A percentile compares a stretch with the other conserved stretches of the same genome.
Conservation (phyloP, 352 stramenopile species). For the Phytophthora uliginosa region DNA sequence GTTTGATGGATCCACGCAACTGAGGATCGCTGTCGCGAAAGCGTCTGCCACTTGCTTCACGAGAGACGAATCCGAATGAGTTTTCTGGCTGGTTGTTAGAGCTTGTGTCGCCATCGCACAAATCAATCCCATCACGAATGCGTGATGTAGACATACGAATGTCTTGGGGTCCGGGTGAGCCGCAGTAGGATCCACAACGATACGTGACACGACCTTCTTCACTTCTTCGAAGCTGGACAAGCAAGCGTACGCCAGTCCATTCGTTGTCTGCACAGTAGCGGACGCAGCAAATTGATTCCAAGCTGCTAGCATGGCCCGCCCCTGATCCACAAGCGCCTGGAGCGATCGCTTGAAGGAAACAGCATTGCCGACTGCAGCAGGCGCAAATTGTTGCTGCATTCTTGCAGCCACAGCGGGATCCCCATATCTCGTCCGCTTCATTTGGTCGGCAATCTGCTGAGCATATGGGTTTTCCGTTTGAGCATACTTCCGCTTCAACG, state of each 20-base stretch:
- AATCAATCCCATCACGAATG: slow-evolving; percentile 81
- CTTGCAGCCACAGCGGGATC: slow-evolving; percentile 16
- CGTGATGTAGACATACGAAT: slow-evolving; percentile 87
- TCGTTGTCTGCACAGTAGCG: slow-evolving; percentile 60
- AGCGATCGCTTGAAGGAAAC: slow-evolving; percentile 61
- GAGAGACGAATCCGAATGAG: slow-evolving; percentile 61
- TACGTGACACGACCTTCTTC: slow-evolving; percentile 77
- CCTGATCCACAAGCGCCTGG: slow-evolving; percentile 74
- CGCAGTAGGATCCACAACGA: slow-evolving; percentile 61
- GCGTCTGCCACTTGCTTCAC: slow-evolving; percentile 80
- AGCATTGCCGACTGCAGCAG: slow-evolving; percentile 20
- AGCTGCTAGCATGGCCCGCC: slow-evolving; percentile 72
- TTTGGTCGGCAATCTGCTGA: slow-evolving; percentile 39
- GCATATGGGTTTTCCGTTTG: slow-evolving; percentile 36
- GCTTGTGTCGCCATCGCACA: slow-evolving; percentile 83
- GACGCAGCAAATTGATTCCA: slow-evolving; percentile 80
- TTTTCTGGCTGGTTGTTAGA: slow-evolving; percentile 73
- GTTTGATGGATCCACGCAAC: slow-evolving; percentile 75
- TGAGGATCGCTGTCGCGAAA: slow-evolving; percentile 80
- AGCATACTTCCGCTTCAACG: slow-evolving; percentile 46
- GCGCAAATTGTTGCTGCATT: slow-evolving; percentile 34
- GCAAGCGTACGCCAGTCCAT: slow-evolving; percentile 69
- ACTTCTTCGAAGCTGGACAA: slow-evolving; percentile 84
- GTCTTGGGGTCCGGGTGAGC: slow-evolving; percentile 58
- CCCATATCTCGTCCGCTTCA: slow-evolving; percentile 43